Base-by-base conservation (phyloP, 2,329 filamentous ascomycete species). In the Ilyonectria sp. region DNA sequence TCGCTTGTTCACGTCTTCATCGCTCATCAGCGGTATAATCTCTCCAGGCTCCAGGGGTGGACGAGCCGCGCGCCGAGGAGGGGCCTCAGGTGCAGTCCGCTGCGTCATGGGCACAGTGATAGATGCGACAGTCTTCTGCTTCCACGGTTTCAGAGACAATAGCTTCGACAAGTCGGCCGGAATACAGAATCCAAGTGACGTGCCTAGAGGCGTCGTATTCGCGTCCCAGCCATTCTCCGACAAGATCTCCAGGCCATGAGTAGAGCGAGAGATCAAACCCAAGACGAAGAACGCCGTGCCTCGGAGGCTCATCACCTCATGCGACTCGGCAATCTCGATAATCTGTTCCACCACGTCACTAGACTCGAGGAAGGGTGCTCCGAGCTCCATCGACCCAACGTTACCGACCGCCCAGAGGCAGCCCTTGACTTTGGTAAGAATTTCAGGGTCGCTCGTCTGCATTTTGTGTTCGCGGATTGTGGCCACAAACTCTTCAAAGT, bases 351-450 rank as follows among this genome's bases (percentile, higher is more conserved):
- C 94, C 43, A 98, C 94, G 71, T 98, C 93, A 43, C 91, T 93
- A 63, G 93, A 91, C 80, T 98, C 96, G 4, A 99, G 86, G 79
- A 99, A 99, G 0, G 94, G 94, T 1, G 95, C 95, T 1, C 96
- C 96, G 2, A 98, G 90, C 75, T 98, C 95, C 95, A 99, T 98
- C 0, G 95, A 98, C 0, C 96, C 96, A 43, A 99, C 95, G 74
- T 99, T 99, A 26, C 96, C 96, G 1, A 99, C 94, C 0, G 96
- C 96, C 96, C 96, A 99, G 54, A 99, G 86, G 78, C 94, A 98
- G 8, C 95, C 96, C 80, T 99, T 99, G 71, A 98, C 94, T 79
- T 98, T 98, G 65, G 94, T 90, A 50, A 98, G 91, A 26, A 92
- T 88, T 80, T 99, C 96, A 0, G 88, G 79, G 75, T 99, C 96